Conservation (phyloP, 2,329 filamentous ascomycete genomes). For the Aspergillus chevalieri region DNA sequence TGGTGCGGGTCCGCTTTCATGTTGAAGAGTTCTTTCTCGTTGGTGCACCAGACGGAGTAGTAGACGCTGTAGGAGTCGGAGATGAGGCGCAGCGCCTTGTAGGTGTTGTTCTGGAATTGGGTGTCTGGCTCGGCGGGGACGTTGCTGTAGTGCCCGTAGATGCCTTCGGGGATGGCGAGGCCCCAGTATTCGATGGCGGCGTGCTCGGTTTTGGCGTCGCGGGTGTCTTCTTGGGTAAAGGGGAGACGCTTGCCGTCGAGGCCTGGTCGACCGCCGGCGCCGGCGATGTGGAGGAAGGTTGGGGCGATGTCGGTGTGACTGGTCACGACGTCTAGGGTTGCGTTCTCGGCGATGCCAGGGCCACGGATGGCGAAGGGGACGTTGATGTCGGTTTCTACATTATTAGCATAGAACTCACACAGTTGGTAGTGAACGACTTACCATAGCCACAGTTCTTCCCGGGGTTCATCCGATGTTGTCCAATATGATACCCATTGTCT, state of each 20-base stretch:
- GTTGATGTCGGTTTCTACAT: constrained; percentile 44
- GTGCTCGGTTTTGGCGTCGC: constrained; percentile 42
- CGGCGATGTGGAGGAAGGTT: constrained; percentile 47
- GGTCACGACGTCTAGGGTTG: constrained; percentile 45
- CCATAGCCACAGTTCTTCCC: constrained; percentile 55
- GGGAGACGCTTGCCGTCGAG: constrained; percentile 54
- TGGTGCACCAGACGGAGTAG: constrained; percentile 64
- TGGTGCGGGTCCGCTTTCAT: constrained; percentile 53
- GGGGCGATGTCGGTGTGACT: constrained; percentile 60
- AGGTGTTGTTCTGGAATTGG: constrained; percentile 47
- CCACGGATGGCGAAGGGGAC: constrained; percentile 55
- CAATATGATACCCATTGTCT: constrained; percentile 55
- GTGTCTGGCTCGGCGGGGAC: constrained; percentile 10
- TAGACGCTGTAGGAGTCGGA: constrained; percentile 53
- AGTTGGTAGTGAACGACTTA: constrained; percentile 18
- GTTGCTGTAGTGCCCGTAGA: constrained; percentile 21
- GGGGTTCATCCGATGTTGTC: constrained; percentile 52
- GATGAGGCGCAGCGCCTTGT: constrained; percentile 55
- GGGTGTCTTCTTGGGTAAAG: constrained; percentile 23
- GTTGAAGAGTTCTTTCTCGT: constrained; percentile 62
- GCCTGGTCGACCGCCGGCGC: constrained; percentile 34
- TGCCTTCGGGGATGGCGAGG: constrained; percentile 20
- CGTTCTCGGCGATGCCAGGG: constrained; percentile 45
- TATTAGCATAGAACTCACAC: neutral
- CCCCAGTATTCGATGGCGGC: constrained; percentile 57